Percentiles rank a stretch among this genome's conserved stretches.
phyloP scores from a whole-genome alignment of 768 basidiomycete genomes.

The Phylloporus rhodoxanthus region DNA sequence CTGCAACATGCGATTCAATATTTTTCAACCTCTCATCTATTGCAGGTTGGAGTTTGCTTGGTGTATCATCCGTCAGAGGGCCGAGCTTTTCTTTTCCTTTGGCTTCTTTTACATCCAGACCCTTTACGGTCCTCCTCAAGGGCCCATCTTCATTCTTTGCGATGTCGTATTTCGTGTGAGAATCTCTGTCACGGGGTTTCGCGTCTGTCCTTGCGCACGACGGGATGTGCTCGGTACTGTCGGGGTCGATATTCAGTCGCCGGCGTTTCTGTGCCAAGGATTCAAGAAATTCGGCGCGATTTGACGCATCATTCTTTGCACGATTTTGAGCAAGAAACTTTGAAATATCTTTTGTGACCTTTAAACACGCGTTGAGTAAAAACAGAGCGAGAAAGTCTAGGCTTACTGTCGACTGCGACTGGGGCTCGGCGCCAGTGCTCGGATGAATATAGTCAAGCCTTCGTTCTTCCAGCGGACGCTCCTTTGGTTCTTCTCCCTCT shows the following conservation, averaged over 20 bases:
- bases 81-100: constrained; percentile 8
- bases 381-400: neutral
- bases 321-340: constrained; percentile 64
- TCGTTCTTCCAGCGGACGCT: constrained; percentile 52
- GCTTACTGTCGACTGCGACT: constrained; percentile 57
- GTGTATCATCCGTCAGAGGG: constrained; percentile 21
- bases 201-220: constrained; percentile 76
- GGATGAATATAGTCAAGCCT: constrained; percentile 59
- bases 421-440: constrained; percentile 41
- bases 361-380: constrained; percentile 7
- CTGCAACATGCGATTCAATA: constrained; percentile 65
- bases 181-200: constrained; percentile 61
- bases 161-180: constrained; percentile 84
- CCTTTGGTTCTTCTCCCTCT: constrained; percentile 21
- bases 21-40: constrained; percentile 59
- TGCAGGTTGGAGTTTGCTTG: constrained; percentile 49
- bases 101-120: constrained; percentile 9
- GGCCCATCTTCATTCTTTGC: constrained; percentile 81
- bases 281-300: constrained; percentile 67
- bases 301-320: constrained; percentile 69
- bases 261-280: constrained; percentile 52
- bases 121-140: constrained; percentile 52
- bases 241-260: constrained; percentile 34
- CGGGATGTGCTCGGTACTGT: constrained; percentile 28
- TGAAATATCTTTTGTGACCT: constrained; percentile 72